These are phyloP conservation scores for Mycena galopus DNA, from an alignment of 768 basidiomycete species.

Conservation along the genomic window DNA sequence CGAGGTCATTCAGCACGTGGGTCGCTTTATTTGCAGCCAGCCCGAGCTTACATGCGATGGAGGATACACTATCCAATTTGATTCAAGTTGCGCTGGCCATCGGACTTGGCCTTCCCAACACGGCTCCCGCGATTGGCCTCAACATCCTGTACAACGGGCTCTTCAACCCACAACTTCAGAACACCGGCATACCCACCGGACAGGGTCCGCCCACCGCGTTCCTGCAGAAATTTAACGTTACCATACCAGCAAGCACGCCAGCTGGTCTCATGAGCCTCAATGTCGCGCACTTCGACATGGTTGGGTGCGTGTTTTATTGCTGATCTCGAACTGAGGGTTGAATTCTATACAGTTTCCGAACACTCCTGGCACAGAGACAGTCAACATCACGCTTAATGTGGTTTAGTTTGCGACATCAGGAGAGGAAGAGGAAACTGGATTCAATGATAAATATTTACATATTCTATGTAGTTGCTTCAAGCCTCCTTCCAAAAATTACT, in stretches of 20 bases:
- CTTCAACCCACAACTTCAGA: constrained; percentile 15
- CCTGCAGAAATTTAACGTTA: constrained; percentile 22
- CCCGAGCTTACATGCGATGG: constrained; percentile 4
- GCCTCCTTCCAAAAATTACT: background rate
- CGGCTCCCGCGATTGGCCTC: constrained; percentile 11
- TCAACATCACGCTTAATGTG: constrained; percentile 20
- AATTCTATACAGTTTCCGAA: constrained; percentile 13
- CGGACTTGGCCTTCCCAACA: constrained; percentile 14
- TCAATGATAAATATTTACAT: too few species aligned
- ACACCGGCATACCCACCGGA: too few species aligned
- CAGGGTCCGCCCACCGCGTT: background rate
- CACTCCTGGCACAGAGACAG: constrained; percentile 9
- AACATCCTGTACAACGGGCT: constrained; percentile 22
- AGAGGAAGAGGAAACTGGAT: constrained; percentile 11
- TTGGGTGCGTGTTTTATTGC: constrained; percentile 16
- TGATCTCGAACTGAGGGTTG: constrained; percentile 13
- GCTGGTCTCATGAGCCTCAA: constrained; percentile 20
- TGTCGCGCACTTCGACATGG: constrained; percentile 15
- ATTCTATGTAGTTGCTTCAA: background rate
- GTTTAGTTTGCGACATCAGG: constrained; percentile 8
- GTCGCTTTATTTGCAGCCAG: constrained; percentile 8
- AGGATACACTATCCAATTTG: constrained; percentile 2
- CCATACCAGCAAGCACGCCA: constrained; percentile 11
- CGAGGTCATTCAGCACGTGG: constrained; percentile 24
- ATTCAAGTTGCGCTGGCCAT: constrained; percentile 16